These are phyloP conservation scores for Phytophthora niederhauseri DNA, from an alignment of 352 stramenopile species.

Conservation along the genomic window DNA sequence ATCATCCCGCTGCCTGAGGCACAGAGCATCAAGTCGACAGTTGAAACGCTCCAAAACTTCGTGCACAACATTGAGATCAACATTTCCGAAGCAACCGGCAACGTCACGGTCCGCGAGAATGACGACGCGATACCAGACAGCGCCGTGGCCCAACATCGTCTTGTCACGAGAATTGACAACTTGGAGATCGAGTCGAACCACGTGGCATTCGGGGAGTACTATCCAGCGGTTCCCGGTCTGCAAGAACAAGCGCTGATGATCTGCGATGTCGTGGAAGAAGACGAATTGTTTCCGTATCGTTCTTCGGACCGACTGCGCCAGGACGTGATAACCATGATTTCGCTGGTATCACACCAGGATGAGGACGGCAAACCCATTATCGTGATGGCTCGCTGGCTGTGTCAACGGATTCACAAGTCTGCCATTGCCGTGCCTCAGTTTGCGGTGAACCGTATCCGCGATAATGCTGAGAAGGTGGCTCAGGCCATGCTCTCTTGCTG, in stretches of 20 bases:
- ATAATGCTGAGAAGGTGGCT: conserved; percentile 20
- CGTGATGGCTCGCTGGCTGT: conserved; percentile 27
- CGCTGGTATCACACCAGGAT: conserved; percentile 9
- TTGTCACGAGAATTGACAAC: conserved; percentile 37
- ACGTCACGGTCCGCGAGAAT: conserved; percentile 51
- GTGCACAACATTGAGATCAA: conserved; percentile 47
- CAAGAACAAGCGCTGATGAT: conserved; percentile 30
- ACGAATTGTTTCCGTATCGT: conserved; percentile 46
- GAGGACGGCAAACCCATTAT: conserved; percentile 16
- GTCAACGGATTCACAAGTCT: conserved; percentile 20
- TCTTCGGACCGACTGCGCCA: conserved; percentile 31
- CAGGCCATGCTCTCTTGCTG: conserved; percentile 25
- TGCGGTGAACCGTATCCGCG: conserved; percentile 19
- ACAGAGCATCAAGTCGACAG: conserved; percentile 25
- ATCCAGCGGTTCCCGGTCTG: not conserved
- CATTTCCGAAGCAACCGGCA: conserved; percentile 39
- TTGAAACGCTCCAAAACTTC: conserved; percentile 41
- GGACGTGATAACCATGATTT: conserved; percentile 30
- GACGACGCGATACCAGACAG: conserved; percentile 30
- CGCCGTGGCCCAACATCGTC: conserved; percentile 32
- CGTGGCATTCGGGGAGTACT: conserved; percentile 38
- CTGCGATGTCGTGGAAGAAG: conserved; percentile 41
- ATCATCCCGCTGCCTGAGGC: conserved; percentile 41
- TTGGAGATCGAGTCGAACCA: conserved; percentile 37
- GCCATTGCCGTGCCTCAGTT: conserved; percentile 8